Percentiles rank a stretch among this genome's conserved stretches.
Conservation (phyloP, 805 yeast genomes). For the Schwanniomyces sp. region DNA sequence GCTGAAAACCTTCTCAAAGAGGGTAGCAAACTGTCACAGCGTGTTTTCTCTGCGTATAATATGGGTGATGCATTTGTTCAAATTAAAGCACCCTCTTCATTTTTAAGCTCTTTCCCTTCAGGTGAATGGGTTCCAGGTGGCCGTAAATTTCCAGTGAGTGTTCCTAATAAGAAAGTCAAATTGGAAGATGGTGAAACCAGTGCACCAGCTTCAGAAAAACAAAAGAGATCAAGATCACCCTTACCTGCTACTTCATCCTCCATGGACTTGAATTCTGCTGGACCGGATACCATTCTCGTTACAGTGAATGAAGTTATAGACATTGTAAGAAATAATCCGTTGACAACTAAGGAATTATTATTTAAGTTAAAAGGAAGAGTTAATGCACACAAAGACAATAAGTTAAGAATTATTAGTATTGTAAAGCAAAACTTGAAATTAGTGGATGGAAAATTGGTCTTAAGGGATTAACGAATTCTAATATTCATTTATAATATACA, state of each 20-base stretch:
- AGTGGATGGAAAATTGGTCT: conserved; percentile 46
- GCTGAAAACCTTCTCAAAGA: conserved; percentile 18
- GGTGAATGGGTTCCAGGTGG: conserved; percentile 85
- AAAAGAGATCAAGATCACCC: conserved; percentile 11
- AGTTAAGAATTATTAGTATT: conserved; percentile 54
- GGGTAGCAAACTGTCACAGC: conserved; percentile 5
- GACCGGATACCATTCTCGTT: conserved; percentile 46
- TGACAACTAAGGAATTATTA: conserved; percentile 64
- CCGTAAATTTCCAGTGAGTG: conserved; percentile 31
- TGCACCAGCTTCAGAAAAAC: conserved; percentile 10
- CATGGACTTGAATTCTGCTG: conserved; percentile 34
- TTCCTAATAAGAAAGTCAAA: conserved; percentile 42
- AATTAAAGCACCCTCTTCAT: conserved; percentile 60
- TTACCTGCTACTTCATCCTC: conserved; percentile 8
- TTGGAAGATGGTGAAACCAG: conserved; percentile 26
- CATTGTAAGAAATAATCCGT: conserved; percentile 56
- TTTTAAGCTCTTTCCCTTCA: conserved; percentile 64
- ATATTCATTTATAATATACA: not conserved
- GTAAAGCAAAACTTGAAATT: conserved; percentile 59
- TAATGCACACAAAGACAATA: conserved; percentile 62
- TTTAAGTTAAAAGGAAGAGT: conserved; percentile 61
- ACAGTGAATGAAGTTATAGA: conserved; percentile 72
- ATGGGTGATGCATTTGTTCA: conserved; percentile 47
- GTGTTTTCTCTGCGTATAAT: conserved; percentile 23
- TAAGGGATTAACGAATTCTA: conserved; percentile 26